These are phyloP conservation scores for Tremellales sp. DNA, from an alignment of 1,284 basidiomycete genomes.

Conservation along the genomic window DNA sequence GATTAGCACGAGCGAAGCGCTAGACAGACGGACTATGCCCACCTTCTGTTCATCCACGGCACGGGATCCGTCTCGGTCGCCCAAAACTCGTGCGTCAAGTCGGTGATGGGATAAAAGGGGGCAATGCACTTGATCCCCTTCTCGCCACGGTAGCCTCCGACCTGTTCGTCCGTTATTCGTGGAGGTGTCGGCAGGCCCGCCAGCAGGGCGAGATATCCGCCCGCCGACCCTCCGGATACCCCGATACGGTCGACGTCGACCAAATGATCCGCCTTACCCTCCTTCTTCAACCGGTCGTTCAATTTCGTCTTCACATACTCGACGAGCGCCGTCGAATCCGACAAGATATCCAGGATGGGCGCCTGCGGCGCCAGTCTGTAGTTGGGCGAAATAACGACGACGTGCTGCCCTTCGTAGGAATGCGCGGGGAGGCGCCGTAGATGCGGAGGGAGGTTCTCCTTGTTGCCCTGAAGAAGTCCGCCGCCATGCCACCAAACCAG, in stretches of 20 bases:
- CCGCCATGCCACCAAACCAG: slow-evolving; percentile 48
- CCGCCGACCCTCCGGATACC: slow-evolving; percentile 42
- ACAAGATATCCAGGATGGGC: slow-evolving; percentile 43
- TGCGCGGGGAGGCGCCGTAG: slow-evolving; percentile 36
- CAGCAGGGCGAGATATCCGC: slow-evolving; percentile 45
- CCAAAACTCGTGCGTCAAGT: slow-evolving; percentile 44
- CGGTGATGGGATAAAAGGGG: slow-evolving; percentile 46
- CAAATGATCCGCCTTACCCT: slow-evolving; percentile 23
- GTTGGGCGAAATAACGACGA: slow-evolving; percentile 41
- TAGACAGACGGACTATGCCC: not conserved
- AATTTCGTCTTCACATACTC: slow-evolving; percentile 32
- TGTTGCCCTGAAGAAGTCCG: slow-evolving; percentile 45
- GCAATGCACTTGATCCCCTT: slow-evolving; percentile 37
- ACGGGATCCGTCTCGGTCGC: slow-evolving; percentile 43
- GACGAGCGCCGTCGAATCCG: slow-evolving; percentile 34
- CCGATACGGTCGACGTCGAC: slow-evolving; percentile 37
- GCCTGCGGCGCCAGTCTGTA: slow-evolving; percentile 45
- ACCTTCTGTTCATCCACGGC: slow-evolving; percentile 38
- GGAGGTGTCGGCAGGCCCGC: slow-evolving; percentile 33
- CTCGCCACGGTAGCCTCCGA: slow-evolving; percentile 37
- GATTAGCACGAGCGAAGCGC: not conserved
- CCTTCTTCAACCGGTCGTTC: slow-evolving; percentile 29
- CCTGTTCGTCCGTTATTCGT: slow-evolving; percentile 24
- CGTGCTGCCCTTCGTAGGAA: slow-evolving; percentile 20
- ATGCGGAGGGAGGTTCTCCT: slow-evolving; percentile 47